These are phyloP conservation scores for Sarocladiaceae sp. DNA, from an alignment of 2,329 filamentous ascomycete genomes.

Conservation along the genomic window DNA sequence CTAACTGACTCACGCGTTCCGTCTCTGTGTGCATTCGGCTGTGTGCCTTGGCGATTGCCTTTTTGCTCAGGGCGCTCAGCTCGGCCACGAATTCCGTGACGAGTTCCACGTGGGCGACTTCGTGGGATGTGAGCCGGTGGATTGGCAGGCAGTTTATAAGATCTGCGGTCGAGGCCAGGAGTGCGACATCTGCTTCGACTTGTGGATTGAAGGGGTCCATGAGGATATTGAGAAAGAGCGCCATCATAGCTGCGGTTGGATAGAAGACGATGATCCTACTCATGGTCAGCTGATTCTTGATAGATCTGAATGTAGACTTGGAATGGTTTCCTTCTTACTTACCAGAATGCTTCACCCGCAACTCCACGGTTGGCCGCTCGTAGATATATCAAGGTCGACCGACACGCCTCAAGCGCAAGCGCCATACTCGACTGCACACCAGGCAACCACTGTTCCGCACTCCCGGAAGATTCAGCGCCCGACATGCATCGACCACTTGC, in stretches of 20 bases:
- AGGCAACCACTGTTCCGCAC: not conserved
- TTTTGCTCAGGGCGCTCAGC: conserved; percentile 35
- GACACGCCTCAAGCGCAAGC: conserved; percentile 50
- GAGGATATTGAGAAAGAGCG: conserved; percentile 52
- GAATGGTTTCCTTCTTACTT: conserved; percentile 15
- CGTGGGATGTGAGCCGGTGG: conserved; percentile 22
- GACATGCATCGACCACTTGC: conserved; percentile 47
- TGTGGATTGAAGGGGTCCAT: conserved; percentile 39
- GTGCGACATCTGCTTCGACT: conserved; percentile 39
- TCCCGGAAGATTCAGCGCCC: conserved; percentile 16
- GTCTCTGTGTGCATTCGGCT: not conserved
- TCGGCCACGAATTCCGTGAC: conserved; percentile 40
- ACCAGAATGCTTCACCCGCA: conserved; percentile 46
- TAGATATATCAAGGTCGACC: conserved; percentile 48
- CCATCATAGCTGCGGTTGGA: conserved; percentile 48
- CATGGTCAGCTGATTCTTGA: not conserved
- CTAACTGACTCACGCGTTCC: not conserved
- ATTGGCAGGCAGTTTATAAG: conserved; percentile 38
- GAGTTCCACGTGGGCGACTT: conserved; percentile 34
- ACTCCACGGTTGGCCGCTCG: conserved; percentile 36
- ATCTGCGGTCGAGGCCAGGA: conserved; percentile 36
- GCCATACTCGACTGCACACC: conserved; percentile 41
- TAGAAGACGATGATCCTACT: conserved; percentile 52
- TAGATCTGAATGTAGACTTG: not conserved
- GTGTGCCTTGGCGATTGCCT: conserved; percentile 34